These are phyloP conservation scores for Thalassiosira sp. DNA, from an alignment of 352 stramenopile genomes.

Conservation along the genomic window DNA sequence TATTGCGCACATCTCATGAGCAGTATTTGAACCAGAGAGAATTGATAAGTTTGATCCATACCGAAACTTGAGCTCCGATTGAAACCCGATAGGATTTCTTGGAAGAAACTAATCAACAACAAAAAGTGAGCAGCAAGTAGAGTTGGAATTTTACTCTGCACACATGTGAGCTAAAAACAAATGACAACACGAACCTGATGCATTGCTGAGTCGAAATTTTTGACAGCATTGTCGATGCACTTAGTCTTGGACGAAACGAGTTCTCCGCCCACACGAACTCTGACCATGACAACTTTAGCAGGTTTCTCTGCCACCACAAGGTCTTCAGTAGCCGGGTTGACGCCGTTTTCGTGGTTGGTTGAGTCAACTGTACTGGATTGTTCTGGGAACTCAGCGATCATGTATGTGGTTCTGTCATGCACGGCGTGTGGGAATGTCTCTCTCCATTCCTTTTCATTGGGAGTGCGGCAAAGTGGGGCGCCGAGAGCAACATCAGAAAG, in stretches of 20 bases:
- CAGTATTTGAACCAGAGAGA: constrained; percentile 76
- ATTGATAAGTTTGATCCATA: constrained; percentile 66
- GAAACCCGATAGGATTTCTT: constrained; percentile 70
- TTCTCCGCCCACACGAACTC: constrained; percentile 75
- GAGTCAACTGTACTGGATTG: constrained; percentile 13
- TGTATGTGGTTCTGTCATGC: constrained; percentile 59
- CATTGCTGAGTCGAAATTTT: constrained; percentile 68
- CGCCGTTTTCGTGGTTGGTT: constrained; percentile 14
- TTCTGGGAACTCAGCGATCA: constrained; percentile 68
- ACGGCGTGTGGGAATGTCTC: constrained; percentile 70
- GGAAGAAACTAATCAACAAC: constrained; percentile 69
- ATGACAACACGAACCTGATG: constrained; percentile 37
- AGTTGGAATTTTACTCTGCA: no score
- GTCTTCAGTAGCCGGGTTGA: constrained; percentile 20
- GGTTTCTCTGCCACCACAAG: constrained; percentile 5
- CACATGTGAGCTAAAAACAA: not conserved
- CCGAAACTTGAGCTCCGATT: constrained; percentile 75
- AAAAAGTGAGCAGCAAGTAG: constrained; percentile 6
- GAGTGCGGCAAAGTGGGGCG: constrained; percentile 73
- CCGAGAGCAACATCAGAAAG: constrained; percentile 79
- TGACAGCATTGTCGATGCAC: constrained; percentile 46
- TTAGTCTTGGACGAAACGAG: constrained; percentile 62
- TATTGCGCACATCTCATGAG: constrained; percentile 81
- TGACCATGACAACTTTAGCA: constrained; percentile 62
- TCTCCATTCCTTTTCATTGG: constrained; percentile 79